Percentiles rank a stretch among this genome's conserved stretches.
Conservation (phyloP, 257 asterid genomes). For the Leptodermis oblonga region DNA sequence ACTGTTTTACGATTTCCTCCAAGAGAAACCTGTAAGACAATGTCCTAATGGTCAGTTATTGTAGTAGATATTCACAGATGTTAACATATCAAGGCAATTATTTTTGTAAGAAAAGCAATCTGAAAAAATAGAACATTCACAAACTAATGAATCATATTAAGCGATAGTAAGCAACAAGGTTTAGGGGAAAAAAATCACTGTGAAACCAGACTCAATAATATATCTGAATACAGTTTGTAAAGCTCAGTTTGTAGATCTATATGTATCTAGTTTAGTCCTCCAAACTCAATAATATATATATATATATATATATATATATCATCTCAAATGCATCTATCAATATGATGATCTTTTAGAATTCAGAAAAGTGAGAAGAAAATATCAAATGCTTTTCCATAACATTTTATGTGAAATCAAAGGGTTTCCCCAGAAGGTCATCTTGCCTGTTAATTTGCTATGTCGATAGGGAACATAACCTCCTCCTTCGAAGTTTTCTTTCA, state of each 20-base stretch:
- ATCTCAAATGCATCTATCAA: not conserved
- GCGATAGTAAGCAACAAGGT: not conserved
- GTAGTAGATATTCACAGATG: not conserved
- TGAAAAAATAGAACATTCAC: not conserved
- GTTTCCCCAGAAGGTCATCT: constrained; percentile 13
- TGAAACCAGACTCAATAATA: not conserved
- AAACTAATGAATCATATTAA: too few relatives aligned
- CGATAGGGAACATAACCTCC: constrained; percentile 98
- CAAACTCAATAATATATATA: not conserved
- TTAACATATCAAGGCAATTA: not conserved
- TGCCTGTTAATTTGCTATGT: constrained; percentile 96
- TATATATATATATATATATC: too few relatives aligned
- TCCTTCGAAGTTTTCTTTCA: constrained; percentile 89
- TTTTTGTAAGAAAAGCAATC: not conserved
- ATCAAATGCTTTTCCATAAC: too few relatives aligned
- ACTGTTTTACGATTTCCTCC: constrained; percentile 97
- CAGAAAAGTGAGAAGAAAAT: not conserved
- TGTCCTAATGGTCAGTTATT: constrained; percentile 17
- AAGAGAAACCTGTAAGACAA: constrained; percentile 72
- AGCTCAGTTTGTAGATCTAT: not conserved
- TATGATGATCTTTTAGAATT: not conserved
- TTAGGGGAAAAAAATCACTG: not conserved
- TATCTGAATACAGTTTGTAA: not conserved
- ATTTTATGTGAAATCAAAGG: too few relatives aligned
- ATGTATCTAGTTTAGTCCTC: too few relatives aligned